These are phyloP conservation scores for Prorocentrum cordatum DNA, from an alignment of 169 alveolate species.

Conservation along the genomic window DNA sequence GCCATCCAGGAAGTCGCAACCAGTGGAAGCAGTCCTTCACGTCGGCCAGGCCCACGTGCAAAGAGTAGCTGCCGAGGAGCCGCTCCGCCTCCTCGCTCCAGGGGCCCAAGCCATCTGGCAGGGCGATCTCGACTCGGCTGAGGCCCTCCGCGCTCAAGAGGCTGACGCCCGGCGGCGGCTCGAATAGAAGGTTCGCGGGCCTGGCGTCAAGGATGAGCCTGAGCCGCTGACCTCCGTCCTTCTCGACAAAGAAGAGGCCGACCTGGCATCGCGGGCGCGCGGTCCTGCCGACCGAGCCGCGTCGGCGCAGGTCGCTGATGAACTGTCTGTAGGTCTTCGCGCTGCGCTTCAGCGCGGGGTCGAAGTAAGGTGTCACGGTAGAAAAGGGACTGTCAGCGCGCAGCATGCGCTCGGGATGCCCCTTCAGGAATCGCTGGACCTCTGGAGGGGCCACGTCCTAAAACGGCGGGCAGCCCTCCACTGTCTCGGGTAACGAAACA, in stretches of 20 bases:
- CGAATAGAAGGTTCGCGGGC: background rate
- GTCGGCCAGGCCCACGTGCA: background rate
- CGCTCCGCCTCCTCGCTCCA: background rate
- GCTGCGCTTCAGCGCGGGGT: no score
- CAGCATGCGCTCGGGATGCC: no score
- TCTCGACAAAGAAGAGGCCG: conserved; percentile 1
- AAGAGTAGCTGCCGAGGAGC: background rate
- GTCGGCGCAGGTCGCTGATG: no score
- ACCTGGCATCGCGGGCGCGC: no score
- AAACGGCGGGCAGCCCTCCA: no score
- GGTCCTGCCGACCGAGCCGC: no score
- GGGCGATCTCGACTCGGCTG: background rate
- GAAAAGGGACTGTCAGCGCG: no score
- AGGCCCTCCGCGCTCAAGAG: background rate
- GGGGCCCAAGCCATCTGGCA: background rate
- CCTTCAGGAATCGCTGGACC: no score
- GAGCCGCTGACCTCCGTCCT: background rate
- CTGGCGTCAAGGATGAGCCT: background rate
- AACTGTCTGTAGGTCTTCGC: no score
- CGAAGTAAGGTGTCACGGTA: no score
- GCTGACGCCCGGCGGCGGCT: background rate
- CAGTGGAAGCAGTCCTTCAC: conserved; percentile 36
- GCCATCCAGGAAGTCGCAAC: background rate
- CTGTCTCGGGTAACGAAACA: no score
- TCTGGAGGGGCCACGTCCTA: no score